Evolutionary conservation across 2,329 filamentous ascomycete species (phyloP).

Genomic region (Aureobasidium melanogenum): DNA sequence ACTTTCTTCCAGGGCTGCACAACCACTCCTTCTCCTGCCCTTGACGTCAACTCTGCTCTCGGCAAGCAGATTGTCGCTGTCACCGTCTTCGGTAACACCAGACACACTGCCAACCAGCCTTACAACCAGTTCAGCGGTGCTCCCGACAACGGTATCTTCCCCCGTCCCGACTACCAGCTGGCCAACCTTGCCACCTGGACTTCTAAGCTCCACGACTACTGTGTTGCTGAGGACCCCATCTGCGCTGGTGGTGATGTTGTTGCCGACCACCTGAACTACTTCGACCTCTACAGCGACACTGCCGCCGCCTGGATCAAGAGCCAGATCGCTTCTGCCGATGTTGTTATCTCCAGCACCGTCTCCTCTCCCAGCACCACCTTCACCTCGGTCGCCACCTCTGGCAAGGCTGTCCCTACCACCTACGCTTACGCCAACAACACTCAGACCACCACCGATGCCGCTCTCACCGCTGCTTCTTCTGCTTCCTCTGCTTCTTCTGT

Average conservation of each 20-base stretch:
- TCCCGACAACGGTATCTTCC: constrained; percentile 15
- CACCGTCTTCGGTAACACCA: constrained; percentile 16
- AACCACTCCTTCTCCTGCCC: constrained; percentile 17
- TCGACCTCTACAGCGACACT: constrained; percentile 23
- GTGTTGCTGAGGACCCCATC: constrained; percentile 30
- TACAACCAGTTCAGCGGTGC: constrained; percentile 18
- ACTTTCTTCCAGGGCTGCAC: constrained; percentile 30
- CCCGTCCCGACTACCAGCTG: constrained; percentile 13
- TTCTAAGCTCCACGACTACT: constrained; percentile 29
- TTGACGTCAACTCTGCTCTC: constrained; percentile 12
- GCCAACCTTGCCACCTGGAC: constrained; percentile 19
- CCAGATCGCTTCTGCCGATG: constrained; percentile 14
- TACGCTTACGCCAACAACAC: constrained; percentile 9
- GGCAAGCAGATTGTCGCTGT: constrained; percentile 16
- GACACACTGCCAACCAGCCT: constrained; percentile 15
- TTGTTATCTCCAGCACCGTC: constrained; percentile 13
- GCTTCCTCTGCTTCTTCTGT: neutral
- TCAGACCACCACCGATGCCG: neutral
- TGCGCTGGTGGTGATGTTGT: constrained; percentile 30
- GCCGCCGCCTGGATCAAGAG: constrained; percentile 23
- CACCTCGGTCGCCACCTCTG: constrained; percentile 10
- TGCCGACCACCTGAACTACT: constrained; percentile 31
- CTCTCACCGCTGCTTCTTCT: neutral
- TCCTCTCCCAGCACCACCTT: constrained; percentile 14
- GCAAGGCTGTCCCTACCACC: constrained; percentile 8